phyloP scores from a whole-genome alignment of 495 filamentous ascomycete genomes.

The Neurospora africana region DNA sequence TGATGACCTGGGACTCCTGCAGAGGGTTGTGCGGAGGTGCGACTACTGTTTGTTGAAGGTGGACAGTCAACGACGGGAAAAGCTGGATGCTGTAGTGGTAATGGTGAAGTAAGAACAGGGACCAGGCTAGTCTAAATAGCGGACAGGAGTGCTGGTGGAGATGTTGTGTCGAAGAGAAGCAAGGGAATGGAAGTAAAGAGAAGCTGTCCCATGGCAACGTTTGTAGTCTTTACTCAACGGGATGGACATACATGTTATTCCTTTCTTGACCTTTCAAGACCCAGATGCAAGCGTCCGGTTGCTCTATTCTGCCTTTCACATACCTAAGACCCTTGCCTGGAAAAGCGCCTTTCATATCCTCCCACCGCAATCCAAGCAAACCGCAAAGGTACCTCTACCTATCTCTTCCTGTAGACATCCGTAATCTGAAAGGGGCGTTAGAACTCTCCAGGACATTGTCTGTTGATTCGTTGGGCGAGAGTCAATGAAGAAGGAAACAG shows the following conservation, averaged over 20 bases:
- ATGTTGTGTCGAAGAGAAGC: neutral
- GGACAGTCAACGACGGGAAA: neutral
- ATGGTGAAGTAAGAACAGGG: too few relatives aligned
- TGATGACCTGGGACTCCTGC: neutral
- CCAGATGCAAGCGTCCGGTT: neutral
- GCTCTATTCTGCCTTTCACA: neutral
- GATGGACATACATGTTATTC: neutral
- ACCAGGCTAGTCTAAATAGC: neutral
- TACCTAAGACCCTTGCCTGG: neutral
- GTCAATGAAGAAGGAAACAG: neutral
- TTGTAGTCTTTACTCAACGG: neutral
- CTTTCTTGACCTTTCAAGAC: neutral
- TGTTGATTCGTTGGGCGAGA: neutral
- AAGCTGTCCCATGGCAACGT: neutral
- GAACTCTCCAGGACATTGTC: neutral
- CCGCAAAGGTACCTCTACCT: neutral
- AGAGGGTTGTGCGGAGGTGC: neutral
- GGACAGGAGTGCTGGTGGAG: accelerated
- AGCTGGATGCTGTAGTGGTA: neutral
- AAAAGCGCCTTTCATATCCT: neutral
- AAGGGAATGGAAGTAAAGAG: neutral
- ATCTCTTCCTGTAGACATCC: neutral
- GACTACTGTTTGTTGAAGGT: neutral
- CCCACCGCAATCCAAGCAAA: neutral
- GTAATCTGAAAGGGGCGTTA: neutral